Evolutionary conservation across 305 asterid species (phyloP).

Genomic region (Fraxinus angustifolia): DNA sequence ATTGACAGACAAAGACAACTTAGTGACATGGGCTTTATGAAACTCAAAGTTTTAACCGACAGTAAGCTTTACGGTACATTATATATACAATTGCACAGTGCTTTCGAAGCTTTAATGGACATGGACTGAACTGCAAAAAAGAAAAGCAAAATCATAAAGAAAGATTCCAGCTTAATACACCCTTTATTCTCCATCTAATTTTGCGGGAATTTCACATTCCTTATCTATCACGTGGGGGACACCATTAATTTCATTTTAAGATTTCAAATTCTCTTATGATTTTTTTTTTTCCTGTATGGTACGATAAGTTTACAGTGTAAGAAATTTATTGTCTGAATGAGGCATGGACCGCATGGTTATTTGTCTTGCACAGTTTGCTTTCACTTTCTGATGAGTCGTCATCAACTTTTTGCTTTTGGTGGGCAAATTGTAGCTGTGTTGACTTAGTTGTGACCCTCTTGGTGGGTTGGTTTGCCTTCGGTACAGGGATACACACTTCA

Average conservation of each 20-base stretch:
- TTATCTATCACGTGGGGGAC: constrained; percentile 18
- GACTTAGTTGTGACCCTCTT: neutral
- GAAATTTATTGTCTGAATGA: no score
- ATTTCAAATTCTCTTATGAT: neutral
- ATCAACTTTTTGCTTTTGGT: neutral
- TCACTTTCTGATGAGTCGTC: neutral
- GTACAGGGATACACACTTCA: neutral
- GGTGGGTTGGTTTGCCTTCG: neutral
- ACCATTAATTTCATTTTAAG: neutral
- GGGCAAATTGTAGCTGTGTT: neutral
- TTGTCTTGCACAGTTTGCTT: neutral
- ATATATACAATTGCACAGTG: constrained; percentile 15
- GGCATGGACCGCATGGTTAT: no score
- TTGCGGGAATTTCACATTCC: neutral
- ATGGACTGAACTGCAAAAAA: constrained; percentile 25
- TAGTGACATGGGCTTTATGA: constrained; percentile 22
- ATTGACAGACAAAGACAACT: constrained; percentile 26
- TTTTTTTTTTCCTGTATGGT: neutral
- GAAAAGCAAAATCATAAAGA: constrained; percentile 33
- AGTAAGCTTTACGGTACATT: constrained; percentile 13
- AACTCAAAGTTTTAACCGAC: constrained; percentile 35
- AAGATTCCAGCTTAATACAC: constrained; percentile 43
- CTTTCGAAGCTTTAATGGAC: constrained; percentile 34
- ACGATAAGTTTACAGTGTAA: neutral
- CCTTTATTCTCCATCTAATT: constrained; percentile 34